Percentiles rank a stretch among this genome's conserved stretches.
Evolutionary conservation across 257 asterid genomes (phyloP).

Genomic region (Solanum sparsipilum): DNA sequence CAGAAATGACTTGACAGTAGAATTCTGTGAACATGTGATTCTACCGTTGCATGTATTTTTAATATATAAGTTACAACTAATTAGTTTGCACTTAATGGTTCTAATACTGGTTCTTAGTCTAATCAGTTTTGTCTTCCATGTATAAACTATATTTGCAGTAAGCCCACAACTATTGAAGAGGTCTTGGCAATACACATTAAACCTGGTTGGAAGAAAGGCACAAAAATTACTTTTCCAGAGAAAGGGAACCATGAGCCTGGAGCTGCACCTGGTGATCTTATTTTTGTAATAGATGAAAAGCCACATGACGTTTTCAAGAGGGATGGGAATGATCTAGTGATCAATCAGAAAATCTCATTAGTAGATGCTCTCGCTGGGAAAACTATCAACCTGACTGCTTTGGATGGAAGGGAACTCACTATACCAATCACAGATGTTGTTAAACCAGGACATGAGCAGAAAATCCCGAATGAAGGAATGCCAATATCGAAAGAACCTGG

Average conservation of each 20-base stretch:
- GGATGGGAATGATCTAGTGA: slow-evolving; percentile 7
- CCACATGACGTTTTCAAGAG: slow-evolving; percentile 5
- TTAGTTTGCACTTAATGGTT: background rate
- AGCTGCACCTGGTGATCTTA: slow-evolving; percentile 4
- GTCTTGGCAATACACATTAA: slow-evolving; percentile 6
- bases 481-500: slow-evolving; percentile 6
- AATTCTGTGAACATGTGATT: background rate
- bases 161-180: slow-evolving; percentile 5
- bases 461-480: slow-evolving; percentile 2
- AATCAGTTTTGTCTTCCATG: background rate
- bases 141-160: background rate
- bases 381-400: background rate
- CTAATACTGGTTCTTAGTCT: background rate
- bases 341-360: slow-evolving; percentile 3
- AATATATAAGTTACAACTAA: background rate
- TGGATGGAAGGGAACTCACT: slow-evolving; percentile 3
- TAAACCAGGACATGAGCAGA: slow-evolving; percentile 1
- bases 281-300: slow-evolving; percentile 9
- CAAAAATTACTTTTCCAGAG: slow-evolving; percentile 13
- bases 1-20: background rate
- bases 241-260: slow-evolving; percentile 7
- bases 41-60: background rate
- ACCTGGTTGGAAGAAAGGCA: slow-evolving; percentile 16
- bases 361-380: slow-evolving; percentile 10
- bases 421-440: slow-evolving; percentile 1